These are phyloP conservation scores for Euphorbia celastroides DNA, from an alignment of 441 rosid species.

Conservation along the genomic window DNA sequence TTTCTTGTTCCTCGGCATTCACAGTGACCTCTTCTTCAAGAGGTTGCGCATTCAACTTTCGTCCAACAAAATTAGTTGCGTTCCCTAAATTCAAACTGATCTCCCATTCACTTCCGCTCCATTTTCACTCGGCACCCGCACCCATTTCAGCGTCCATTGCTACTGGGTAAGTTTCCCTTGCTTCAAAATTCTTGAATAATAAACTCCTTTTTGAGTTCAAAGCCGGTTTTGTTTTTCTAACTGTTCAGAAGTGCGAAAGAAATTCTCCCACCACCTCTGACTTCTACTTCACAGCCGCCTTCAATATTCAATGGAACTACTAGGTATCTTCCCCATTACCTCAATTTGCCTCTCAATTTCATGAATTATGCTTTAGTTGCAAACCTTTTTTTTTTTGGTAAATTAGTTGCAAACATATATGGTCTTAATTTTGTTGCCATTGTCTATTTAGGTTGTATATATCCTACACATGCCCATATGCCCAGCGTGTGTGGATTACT, in stretches of 20 bases:
- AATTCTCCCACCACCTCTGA: conserved; percentile 52
- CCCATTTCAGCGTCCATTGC: conserved; percentile 17
- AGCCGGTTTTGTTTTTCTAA: not conserved
- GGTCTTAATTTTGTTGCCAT: too few relatives aligned
- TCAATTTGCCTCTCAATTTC: not conserved
- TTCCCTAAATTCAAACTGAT: not conserved
- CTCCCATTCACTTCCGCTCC: conserved; percentile 5
- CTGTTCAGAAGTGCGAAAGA: conserved; percentile 30
- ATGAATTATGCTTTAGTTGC: not conserved
- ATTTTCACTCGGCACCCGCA: not conserved
- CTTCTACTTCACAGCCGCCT: conserved; percentile 57
- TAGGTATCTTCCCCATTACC: conserved; percentile 30
- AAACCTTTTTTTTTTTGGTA: not conserved
- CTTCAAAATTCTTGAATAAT: not conserved
- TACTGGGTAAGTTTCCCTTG: conserved; percentile 14
- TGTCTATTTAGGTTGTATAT: conserved; percentile 58
- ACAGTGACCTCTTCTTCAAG: conserved; percentile 8
- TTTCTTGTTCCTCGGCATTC: not conserved
- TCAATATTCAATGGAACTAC: conserved; percentile 68
- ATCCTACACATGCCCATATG: conserved; percentile 66
- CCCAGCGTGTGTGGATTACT: conserved; percentile 82
- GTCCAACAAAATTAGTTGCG: not conserved
- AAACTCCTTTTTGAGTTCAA: not conserved
- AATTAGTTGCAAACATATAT: not conserved
- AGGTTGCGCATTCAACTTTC: conserved; percentile 4